These are phyloP conservation scores for Termitomyces sp. DNA, from an alignment of 768 basidiomycete genomes.

Conservation along the genomic window DNA sequence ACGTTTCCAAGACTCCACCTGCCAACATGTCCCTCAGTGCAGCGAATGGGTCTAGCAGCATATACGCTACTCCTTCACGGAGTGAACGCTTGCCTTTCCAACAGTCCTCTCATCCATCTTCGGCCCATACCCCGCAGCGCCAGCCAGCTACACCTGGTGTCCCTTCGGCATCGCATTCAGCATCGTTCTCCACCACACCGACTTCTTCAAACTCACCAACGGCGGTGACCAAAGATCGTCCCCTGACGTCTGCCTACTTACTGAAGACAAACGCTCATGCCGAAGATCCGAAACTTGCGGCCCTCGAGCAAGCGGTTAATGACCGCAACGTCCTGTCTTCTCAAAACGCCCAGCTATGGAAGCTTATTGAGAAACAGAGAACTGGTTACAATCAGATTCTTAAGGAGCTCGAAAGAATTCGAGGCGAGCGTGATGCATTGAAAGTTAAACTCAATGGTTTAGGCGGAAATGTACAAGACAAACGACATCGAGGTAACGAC, in stretches of 20 bases:
- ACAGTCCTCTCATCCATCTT: conserved; percentile 30
- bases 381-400: conserved; percentile 74
- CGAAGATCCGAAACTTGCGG: conserved; percentile 54
- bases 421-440: conserved; percentile 74
- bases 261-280: conserved; percentile 51
- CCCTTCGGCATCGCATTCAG: conserved; percentile 11
- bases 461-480: conserved; percentile 23
- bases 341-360: conserved; percentile 93
- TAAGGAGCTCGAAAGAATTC: conserved; percentile 83
- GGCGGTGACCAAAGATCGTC: conserved; percentile 16
- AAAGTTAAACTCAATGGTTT: conserved; percentile 41
- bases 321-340: conserved; percentile 79
- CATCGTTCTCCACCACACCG: conserved; percentile 13
- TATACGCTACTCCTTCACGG: conserved; percentile 28
- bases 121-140: conserved; percentile 23
- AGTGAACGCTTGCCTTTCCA: conserved; percentile 33
- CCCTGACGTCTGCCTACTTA: conserved; percentile 28
- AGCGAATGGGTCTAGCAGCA: conserved; percentile 13
- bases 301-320: conserved; percentile 71
- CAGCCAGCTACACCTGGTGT: conserved; percentile 7
- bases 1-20: conserved; percentile 6
- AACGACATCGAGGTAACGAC: conserved; percentile 23
- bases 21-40: conserved; percentile 17
- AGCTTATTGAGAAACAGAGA: conserved; percentile 90
- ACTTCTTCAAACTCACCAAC: conserved; percentile 7